Evolutionary conservation across 2,329 filamentous ascomycete genomes (phyloP), one percentile per base, ranked within the genome.

Genomic region (Exophiala sp.): DNA sequence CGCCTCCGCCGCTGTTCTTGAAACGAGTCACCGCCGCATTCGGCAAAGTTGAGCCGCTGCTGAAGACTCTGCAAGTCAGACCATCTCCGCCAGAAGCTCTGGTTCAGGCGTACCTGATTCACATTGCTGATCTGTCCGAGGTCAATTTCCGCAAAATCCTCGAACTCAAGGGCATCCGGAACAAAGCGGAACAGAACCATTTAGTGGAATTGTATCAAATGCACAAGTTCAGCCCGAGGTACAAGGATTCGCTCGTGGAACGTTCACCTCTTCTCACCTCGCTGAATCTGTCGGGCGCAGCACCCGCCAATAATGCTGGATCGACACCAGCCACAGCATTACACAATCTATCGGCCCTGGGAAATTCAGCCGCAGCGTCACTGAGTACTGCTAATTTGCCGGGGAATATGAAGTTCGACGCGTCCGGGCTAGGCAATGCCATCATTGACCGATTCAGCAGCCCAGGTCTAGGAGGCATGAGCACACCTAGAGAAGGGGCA

Each of bases 31-130:
- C 85, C 63, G 79, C 83, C 53, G 85, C 81, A 63, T 93, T 95
- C 77, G 81, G 82, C 51, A 88, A 89, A 59, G 83, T 97, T 58
- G 91, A 97, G 63, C 86, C 88, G 1, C 79, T 98, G 18, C 83
- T 98, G 61, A 98, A 98, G 70, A 97, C 93, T 2, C 79, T 98
- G 2, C 93, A 98, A 74, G 91, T 98, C 41, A 88, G 88, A 22
- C 82, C 90, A 2, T 87, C 86, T 3, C 93, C 93, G 0, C 86
- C 91, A 0, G 93, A 98, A 72, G 91, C 88, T 1, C 80, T 98
- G 2, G 90, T 98, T 0, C 91, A 97, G 71, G 93, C 93, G 27
- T 98, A 98, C 66, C 82, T 98, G 27, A 95, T 97, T 67, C 93
- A 97, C 70, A 93, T 98, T 58, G 89, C 82, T 59, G 93, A 98